These are phyloP conservation scores for Cornus florida DNA, from an alignment of 148 eudicot species.

Conservation along the genomic window DNA sequence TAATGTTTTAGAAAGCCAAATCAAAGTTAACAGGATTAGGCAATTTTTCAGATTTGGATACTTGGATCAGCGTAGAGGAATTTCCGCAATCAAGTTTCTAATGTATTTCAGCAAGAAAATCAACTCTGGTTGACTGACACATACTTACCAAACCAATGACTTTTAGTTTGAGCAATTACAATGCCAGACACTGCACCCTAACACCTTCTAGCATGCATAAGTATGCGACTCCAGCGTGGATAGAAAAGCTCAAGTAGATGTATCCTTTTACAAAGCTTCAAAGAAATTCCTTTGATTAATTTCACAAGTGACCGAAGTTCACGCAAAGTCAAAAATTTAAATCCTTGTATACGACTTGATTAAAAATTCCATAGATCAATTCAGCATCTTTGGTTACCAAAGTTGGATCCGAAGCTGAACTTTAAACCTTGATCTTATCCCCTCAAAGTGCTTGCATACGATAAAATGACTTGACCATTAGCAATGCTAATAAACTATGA, in stretches of 20 bases:
- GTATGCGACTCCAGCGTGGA: background rate
- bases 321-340: background rate
- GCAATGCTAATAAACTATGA: no score
- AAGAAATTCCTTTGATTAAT: background rate
- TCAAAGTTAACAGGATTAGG: no score
- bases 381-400: background rate
- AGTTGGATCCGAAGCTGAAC: background rate
- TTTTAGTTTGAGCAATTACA: no score
- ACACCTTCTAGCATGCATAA: background rate
- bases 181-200: no score
- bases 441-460: background rate
- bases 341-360: background rate
- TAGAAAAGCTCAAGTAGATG: background rate
- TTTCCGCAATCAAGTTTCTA: no score
- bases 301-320: background rate
- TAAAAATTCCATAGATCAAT: background rate
- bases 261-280: background rate
- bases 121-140: no score
- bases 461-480: no score
- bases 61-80: no score
- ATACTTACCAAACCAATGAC: no score
- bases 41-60: no score
- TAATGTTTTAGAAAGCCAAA: no score
- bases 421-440: background rate
- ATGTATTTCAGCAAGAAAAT: no score